Evolutionary conservation across 2,329 filamentous ascomycete species (phyloP).

Genomic region (Ophiostoma novo-ulmi): DNA sequence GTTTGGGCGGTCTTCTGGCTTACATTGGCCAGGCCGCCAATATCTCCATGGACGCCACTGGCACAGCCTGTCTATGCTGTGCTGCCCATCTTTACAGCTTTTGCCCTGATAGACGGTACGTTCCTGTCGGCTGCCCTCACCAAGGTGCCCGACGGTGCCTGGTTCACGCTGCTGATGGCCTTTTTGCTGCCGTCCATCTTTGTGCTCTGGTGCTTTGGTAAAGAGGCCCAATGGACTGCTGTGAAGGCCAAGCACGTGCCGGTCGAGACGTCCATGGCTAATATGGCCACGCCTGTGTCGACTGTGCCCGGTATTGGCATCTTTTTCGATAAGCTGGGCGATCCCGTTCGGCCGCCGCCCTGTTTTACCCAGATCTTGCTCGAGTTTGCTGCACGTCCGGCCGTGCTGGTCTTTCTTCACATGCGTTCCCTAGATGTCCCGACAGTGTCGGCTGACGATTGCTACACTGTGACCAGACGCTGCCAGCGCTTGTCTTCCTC

Average conservation of each 20-base stretch:
- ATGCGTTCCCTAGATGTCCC: slow-evolving; percentile 59
- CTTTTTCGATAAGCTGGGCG: slow-evolving; percentile 73
- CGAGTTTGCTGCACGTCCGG: slow-evolving; percentile 63
- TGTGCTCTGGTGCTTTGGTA: slow-evolving; percentile 72
- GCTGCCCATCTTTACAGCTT: slow-evolving; percentile 52
- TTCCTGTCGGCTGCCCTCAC: slow-evolving; percentile 65
- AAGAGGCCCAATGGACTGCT: slow-evolving; percentile 69
- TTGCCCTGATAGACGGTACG: slow-evolving; percentile 62
- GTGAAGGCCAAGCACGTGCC: slow-evolving; percentile 59
- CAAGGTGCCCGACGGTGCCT: slow-evolving; percentile 71
- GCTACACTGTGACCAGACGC: slow-evolving; percentile 43
- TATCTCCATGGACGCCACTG: slow-evolving; percentile 52
- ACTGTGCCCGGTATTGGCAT: slow-evolving; percentile 58
- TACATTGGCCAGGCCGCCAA: slow-evolving; percentile 72
- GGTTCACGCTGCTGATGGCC: slow-evolving; percentile 68
- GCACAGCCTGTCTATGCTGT: slow-evolving; percentile 55
- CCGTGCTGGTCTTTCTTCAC: slow-evolving; percentile 70
- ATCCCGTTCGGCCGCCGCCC: slow-evolving; percentile 50
- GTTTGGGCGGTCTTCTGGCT: slow-evolving; percentile 62
- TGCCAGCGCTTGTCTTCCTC: background rate
- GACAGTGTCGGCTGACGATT: slow-evolving; percentile 45
- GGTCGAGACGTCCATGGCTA: slow-evolving; percentile 33
- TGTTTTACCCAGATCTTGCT: slow-evolving; percentile 68
- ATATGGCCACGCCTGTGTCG: slow-evolving; percentile 34
- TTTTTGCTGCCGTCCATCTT: slow-evolving; percentile 59